Base-by-base conservation (phyloP, 257 asterid species). In the Perilla frutescens region DNA sequence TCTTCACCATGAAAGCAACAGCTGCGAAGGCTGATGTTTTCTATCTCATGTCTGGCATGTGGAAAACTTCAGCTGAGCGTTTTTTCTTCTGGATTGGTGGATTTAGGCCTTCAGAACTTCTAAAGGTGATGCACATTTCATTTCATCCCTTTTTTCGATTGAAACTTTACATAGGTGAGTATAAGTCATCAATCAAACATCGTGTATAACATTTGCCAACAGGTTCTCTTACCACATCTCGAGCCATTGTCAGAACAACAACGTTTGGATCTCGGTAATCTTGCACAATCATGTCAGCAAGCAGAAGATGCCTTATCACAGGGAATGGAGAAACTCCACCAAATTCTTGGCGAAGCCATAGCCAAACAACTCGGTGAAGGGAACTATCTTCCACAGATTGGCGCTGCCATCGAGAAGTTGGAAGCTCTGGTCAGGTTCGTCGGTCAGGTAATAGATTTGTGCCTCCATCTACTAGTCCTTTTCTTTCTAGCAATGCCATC, bases 31-130 rank as follows among this genome's bases (percentile, higher is more conserved):
- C 83, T 31, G 97, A 94, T 57, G 97, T 90, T 14, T 89, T 90
- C 81, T 91, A 88, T 72, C 80, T 91, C 26, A 85, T 94, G 85
- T 86, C 91, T 3, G 99, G 99, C 47, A 81, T 82, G 84, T 91
- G 97, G 99, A 91, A 81, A 48, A 89, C 99, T 8, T 71, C 96
- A 6, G 96, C 90, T 12, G 99, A 91, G 58, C 94, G 96, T 5
- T 90, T 94, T 54, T 94, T 89, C 88, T 81, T 88, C 68, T 91
- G 98, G 98, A 94, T 94, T 2, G 99, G 96, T 13, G 99, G 97
- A 7, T 90, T 91, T 68, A 88, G 97, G 7, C 99, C 97, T 37
- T 90, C 99, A 1, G 96, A 90, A 55, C 89, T 91, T 77, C 83
- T 94, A 61, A 87, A 87, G 97, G 98, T 91, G 68, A 82, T 43